phyloP scores from a whole-genome alignment of 768 basidiomycete genomes.

The Peribolospora kevripleyi region DNA sequence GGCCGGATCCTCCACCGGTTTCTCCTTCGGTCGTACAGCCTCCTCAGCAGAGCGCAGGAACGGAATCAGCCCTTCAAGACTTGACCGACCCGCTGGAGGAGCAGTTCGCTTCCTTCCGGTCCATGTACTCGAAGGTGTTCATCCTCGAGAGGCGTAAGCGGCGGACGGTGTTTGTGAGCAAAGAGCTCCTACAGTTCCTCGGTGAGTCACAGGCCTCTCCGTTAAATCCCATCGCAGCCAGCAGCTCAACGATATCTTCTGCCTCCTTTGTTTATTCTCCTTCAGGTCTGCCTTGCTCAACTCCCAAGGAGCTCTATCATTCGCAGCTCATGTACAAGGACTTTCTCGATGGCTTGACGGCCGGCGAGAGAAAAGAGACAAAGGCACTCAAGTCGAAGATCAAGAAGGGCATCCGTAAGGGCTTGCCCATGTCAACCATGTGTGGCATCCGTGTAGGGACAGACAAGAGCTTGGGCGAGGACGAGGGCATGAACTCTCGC shows the following conservation, averaged over 20 bases:
- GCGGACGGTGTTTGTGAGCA: too few relatives aligned
- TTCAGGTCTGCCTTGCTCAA: slow-evolving; percentile 3
- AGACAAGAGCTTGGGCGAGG: neutral
- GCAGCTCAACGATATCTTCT: slow-evolving; percentile 3
- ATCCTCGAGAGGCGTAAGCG: neutral
- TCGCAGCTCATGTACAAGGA: slow-evolving; percentile 5
- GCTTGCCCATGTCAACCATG: neutral
- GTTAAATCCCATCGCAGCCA: neutral
- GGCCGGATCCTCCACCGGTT: neutral
- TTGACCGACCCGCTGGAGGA: neutral
- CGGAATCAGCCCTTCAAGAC: neutral
- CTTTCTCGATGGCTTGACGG: slow-evolving; percentile 3
- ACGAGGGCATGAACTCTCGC: neutral
- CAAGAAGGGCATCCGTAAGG: neutral
- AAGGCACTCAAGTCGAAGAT: neutral
- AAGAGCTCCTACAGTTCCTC: neutral
- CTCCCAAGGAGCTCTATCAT: neutral
- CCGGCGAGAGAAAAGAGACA: neutral
- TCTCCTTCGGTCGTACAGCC: neutral
- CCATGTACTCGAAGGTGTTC: slow-evolving; percentile 1
- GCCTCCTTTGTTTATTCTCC: slow-evolving; percentile 3
- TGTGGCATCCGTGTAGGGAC: slow-evolving; percentile 2
- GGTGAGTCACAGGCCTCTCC: too few relatives aligned
- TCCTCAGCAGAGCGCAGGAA: neutral
- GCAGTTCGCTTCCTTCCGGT: neutral